Conservation (phyloP, 2,329 filamentous ascomycete species). For the Penicillium sp. region DNA sequence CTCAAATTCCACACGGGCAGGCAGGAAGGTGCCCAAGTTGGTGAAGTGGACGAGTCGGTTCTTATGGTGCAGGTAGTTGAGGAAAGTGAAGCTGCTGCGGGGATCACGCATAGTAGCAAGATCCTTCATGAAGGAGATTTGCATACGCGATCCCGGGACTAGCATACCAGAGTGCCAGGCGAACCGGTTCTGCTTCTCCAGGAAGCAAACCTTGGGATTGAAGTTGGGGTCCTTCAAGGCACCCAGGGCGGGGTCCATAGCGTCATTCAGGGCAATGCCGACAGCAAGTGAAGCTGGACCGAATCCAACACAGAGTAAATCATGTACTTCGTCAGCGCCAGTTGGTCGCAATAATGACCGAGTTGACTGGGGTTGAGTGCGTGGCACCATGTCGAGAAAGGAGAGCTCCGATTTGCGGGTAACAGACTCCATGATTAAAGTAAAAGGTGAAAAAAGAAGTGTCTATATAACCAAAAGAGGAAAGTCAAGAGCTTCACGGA, state of each 20-base stretch:
- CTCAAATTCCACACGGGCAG: conserved; percentile 83
- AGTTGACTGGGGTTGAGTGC: conserved; percentile 17
- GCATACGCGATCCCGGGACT: conserved; percentile 89
- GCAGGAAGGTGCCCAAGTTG: conserved; percentile 85
- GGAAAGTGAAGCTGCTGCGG: conserved; percentile 86
- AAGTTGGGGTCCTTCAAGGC: conserved; percentile 32
- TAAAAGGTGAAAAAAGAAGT: background rate
- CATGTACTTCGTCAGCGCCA: conserved; percentile 65
- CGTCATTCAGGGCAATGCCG: conserved; percentile 82
- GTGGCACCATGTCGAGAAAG: conserved; percentile 25
- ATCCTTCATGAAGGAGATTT: conserved; percentile 97
- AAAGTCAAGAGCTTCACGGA: background rate
- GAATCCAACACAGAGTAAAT: conserved; percentile 88
- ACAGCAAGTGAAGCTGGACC: conserved; percentile 88
- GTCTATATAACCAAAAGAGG: background rate
- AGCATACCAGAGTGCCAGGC: conserved; percentile 97
- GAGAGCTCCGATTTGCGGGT: conserved; percentile 26
- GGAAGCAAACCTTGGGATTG: conserved; percentile 72
- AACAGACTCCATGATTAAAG: conserved; percentile 19
- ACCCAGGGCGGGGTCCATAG: conserved; percentile 51
- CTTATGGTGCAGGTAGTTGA: conserved; percentile 87
- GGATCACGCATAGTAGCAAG: conserved; percentile 86
- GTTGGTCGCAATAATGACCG: conserved; percentile 53
- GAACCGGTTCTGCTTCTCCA: conserved; percentile 81
- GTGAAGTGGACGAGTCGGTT: conserved; percentile 83